Evolutionary conservation across 345 rosid species (phyloP).

Genomic region (Mercurialis annua): DNA sequence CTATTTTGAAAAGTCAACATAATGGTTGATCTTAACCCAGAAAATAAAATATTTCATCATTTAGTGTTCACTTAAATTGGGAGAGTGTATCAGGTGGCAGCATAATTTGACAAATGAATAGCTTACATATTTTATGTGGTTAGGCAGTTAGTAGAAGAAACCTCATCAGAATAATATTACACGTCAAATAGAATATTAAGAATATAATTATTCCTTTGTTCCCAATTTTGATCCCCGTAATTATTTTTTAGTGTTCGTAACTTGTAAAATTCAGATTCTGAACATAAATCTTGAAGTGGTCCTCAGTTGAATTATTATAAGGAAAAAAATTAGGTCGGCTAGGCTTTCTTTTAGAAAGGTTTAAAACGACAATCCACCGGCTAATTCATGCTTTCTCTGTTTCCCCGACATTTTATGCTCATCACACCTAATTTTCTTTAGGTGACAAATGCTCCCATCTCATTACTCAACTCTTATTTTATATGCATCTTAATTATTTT

Average conservation of each 20-base stretch:
- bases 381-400: neutral
- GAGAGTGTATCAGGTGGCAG: slow-evolving; percentile 31
- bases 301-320: neutral
- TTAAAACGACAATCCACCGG: neutral
- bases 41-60: neutral
- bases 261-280: neutral
- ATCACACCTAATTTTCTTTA: neutral
- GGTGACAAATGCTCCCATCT: neutral
- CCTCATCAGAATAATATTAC: no score
- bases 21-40: slow-evolving; percentile 22
- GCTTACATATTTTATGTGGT: neutral
- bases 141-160: neutral
- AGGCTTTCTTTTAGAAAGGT: neutral
- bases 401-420: neutral
- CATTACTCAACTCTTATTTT: neutral
- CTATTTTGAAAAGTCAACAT: slow-evolving; percentile 26
- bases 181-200: no score
- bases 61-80: slow-evolving; percentile 3
- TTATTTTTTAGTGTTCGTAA: neutral
- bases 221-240: no score
- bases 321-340: neutral
- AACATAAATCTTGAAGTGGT: neutral
- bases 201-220: no score
- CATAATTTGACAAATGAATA: slow-evolving; percentile 33
- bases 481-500: neutral